Percentiles rank a stretch among this genome's conserved stretches.
Evolutionary conservation across 805 yeast genomes (phyloP).

Genomic region (Suhomyces sp.): DNA sequence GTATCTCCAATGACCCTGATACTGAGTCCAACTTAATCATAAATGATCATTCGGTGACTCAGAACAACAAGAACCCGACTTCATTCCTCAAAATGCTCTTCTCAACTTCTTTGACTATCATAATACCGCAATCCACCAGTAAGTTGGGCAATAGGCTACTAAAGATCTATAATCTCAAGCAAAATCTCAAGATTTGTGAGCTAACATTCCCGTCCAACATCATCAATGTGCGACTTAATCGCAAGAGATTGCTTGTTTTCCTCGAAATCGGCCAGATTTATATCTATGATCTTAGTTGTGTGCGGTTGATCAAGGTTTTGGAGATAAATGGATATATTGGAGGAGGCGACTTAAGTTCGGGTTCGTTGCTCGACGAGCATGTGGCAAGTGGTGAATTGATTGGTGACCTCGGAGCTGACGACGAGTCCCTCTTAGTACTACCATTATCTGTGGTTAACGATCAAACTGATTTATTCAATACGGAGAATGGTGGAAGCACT

Average conservation of each 20-base stretch:
- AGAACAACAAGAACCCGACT: slow-evolving; percentile 20
- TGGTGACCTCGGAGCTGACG: slow-evolving; percentile 39
- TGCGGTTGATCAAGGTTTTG: slow-evolving; percentile 61
- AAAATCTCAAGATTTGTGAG: slow-evolving; percentile 68
- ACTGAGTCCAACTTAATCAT: neutral
- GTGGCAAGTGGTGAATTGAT: slow-evolving; percentile 18
- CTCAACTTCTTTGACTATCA: slow-evolving; percentile 41
- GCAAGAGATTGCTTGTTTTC: slow-evolving; percentile 77
- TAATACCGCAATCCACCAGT: slow-evolving; percentile 31
- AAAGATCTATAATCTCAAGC: slow-evolving; percentile 41
- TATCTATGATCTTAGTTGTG: slow-evolving; percentile 87
- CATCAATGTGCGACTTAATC: slow-evolving; percentile 70
- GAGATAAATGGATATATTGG: slow-evolving; percentile 21
- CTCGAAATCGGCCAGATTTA: slow-evolving; percentile 74
- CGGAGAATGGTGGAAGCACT: slow-evolving; percentile 6
- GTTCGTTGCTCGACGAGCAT: neutral
- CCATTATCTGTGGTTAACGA: slow-evolving; percentile 32
- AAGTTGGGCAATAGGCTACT: slow-evolving; percentile 29
- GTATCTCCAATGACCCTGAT: slow-evolving; percentile 1
- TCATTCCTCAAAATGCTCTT: slow-evolving; percentile 37
- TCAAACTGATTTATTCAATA: slow-evolving; percentile 32
- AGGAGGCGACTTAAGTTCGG: neutral
- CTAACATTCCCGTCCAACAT: slow-evolving; percentile 79
- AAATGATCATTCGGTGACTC: no score
- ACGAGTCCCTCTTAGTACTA: slow-evolving; percentile 32